Evolutionary conservation across 495 filamentous ascomycete genomes (phyloP), one percentile per base, ranked within the genome.

Genomic region (Symbiotaphrina buchneri): DNA sequence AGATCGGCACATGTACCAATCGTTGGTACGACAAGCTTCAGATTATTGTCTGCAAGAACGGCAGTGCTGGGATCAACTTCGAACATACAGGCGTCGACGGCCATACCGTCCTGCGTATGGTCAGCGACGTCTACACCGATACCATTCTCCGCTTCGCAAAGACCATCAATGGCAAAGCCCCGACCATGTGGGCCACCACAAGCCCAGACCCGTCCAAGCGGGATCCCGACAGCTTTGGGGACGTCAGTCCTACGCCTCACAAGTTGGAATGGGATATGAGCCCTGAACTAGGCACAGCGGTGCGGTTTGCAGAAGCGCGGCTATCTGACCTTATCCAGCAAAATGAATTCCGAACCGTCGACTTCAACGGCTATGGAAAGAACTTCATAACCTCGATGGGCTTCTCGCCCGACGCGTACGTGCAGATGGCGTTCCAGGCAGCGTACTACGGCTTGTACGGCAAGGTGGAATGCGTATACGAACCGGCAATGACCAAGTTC

Each of bases 11-110:
- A 21, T 97, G 87, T 52, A 93, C 85, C 10, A 97, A 97, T 48
- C 63, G 87, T 32, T 97, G 87, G 87, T 97, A 97, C 44, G 87
- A 97, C 51, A 97, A 97, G 52, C 65, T 97, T 17, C 87, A 97
- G 47, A 95, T 97, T 38, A 97, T 97, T 33, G 87, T 97, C 23
- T 95, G 90, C 63, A 90, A 92, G 57, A 97, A 94, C 53, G 87
- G 87, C 6, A 87, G 76, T 38, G 87, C 87, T 0, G 87, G 87
- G 18, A 95, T 97, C 68, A 97, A 97, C 51, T 94, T 95, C 39
- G 87, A 97, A 47, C 87, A 97, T 47, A 97, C 87, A 0, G 90
- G 90, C 40, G 87, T 97, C 4, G 87, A 97, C 46, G 87, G 87
- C 10, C 87, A 97, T 46, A 97, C 87, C 1, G 90, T 97, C 3